These are phyloP conservation scores for Glycine latifolia DNA, from an alignment of 306 rosid genomes.

Conservation along the genomic window DNA sequence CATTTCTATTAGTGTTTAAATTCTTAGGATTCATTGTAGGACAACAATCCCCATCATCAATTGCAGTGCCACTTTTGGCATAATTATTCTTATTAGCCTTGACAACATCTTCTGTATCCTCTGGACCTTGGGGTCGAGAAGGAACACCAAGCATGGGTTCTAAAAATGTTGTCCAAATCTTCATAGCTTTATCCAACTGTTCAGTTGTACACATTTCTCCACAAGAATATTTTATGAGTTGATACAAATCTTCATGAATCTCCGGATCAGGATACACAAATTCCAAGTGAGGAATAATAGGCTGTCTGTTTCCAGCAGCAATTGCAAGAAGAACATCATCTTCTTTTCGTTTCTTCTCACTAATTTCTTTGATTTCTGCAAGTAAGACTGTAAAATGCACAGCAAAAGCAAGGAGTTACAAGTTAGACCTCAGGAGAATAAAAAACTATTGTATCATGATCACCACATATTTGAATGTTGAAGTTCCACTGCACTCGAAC, in stretches of 20 bases:
- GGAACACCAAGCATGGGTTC: conserved; percentile 94
- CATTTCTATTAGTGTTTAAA: conserved; percentile 61
- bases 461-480: background rate
- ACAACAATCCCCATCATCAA: conserved; percentile 67
- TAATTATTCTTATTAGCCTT: conserved; percentile 60
- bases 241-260: conserved; percentile 92
- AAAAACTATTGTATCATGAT: conserved; percentile 2
- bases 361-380: conserved; percentile 93
- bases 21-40: conserved; percentile 65
- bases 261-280: conserved; percentile 82
- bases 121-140: conserved; percentile 73
- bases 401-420: conserved; percentile 33
- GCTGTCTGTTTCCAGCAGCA: conserved; percentile 93
- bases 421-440: background rate
- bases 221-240: conserved; percentile 90
- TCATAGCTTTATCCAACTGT: conserved; percentile 89
- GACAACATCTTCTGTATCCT: conserved; percentile 91
- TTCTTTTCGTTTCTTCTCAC: conserved; percentile 92
- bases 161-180: conserved; percentile 91
- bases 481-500: conserved; percentile 6
- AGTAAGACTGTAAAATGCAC: conserved; percentile 72
- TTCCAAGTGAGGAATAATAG: conserved; percentile 89
- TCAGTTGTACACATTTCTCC: conserved; percentile 96
- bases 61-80: conserved; percentile 58
- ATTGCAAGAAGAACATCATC: conserved; percentile 90